phyloP scores from a whole-genome alignment of 768 basidiomycete genomes.

The Rhizopogon rudus region DNA sequence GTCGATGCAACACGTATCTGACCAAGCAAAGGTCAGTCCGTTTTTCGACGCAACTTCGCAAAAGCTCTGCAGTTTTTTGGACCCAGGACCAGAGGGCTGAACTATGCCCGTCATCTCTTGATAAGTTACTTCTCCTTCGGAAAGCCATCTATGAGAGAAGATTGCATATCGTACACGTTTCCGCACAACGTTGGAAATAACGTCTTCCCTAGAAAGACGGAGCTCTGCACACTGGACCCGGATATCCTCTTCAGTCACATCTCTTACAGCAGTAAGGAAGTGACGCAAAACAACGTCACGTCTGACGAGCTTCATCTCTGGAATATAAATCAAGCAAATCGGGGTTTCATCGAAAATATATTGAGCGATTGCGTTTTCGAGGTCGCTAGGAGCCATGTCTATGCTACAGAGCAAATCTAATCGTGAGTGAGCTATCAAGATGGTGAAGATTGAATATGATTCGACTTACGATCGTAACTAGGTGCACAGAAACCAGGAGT shows the following conservation, averaged over 20 bases:
- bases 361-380: not conserved
- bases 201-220: not conserved
- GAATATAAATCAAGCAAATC: not conserved
- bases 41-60: not conserved
- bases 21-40: constrained; percentile 3
- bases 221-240: not conserved
- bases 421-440: not conserved
- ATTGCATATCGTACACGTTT: constrained; percentile 1
- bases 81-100: not conserved
- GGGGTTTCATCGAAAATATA: not conserved
- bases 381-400: not conserved
- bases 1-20: constrained; percentile 8
- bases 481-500: too few relatives aligned
- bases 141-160: constrained; percentile 2
- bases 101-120: not conserved
- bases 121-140: constrained; percentile 1
- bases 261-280: not conserved
- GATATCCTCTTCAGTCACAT: not conserved
- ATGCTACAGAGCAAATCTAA: not conserved
- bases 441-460: too few relatives aligned
- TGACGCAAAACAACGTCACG: not conserved
- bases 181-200: not conserved
- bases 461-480: too few relatives aligned
- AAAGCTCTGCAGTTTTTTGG: constrained; percentile 1
- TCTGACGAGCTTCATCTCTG: constrained; percentile 1